Base-by-base conservation (phyloP, 2,329 filamentous ascomycete species). In the Cytospora piceicola region DNA sequence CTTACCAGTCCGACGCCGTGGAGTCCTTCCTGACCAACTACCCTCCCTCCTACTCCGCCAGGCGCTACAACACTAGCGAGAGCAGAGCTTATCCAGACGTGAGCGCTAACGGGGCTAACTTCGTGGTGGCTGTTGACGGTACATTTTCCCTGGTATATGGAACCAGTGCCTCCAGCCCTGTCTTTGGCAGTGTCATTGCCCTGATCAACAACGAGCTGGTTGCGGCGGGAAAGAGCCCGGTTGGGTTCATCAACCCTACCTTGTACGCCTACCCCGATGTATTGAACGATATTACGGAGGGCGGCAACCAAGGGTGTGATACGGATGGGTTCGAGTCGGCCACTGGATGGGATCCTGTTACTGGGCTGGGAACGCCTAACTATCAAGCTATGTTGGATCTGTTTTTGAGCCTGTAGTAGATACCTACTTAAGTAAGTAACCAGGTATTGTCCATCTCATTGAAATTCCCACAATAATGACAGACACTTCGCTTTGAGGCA, bases 131-230 rank as follows among this genome's bases (percentile, higher is more conserved):
- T 11, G 58, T 68, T 24, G 64, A 68, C 46, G 64, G 66, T 34
- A 39, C 36, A 17, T 68, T 66, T 36, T 49, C 51, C 51, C 52
- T 63, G 24, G 56, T 68, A 9, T 66, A 66, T 56, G 66, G 66
- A 17, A 68, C 66, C 9, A 63, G 59, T 51, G 66, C 66, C 3
- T 63, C 59, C 52, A 63, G 58, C 42, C 66, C 66, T 22, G 61
- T 63, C 4, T 57, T 68, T 30, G 66, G 66, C 27, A 61, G 56
- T 42, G 61, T 68, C 22, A 62, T 68, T 34, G 57, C 66, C 20
- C 55, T 68, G 2, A 66, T 68, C 56, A 68, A 68, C 54, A 63
- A 66, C 22, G 66, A 66, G 61, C 66, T 61, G 29, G 53, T 55
- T 17, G 29, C 46, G 1, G 64, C 53, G 15, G 66, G 66, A 11